Conservation (phyloP, 2,329 filamentous ascomycete species). For the Hirsutella thompsonii region DNA sequence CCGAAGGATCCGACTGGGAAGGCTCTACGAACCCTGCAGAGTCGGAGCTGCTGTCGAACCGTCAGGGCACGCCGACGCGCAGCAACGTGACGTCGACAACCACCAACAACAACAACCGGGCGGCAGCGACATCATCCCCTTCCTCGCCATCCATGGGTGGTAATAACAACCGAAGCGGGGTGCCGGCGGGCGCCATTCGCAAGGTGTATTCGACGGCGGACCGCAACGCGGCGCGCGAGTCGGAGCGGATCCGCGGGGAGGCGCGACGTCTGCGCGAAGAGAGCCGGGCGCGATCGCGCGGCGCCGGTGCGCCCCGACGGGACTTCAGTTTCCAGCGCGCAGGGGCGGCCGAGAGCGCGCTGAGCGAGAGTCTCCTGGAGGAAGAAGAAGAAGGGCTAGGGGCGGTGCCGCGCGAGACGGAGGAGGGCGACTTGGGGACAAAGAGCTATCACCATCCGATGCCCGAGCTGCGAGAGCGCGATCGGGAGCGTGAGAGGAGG, state of each 20-base stretch:
- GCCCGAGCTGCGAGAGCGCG: slow-evolving; percentile 32
- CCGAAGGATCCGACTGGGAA: slow-evolving; percentile 70
- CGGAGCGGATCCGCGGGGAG: slow-evolving; percentile 42
- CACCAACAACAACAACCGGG: too few species aligned
- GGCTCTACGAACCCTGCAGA: slow-evolving; percentile 56
- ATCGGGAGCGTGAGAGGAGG: slow-evolving; percentile 7
- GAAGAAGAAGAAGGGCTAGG: too few species aligned
- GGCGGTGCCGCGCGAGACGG: too few species aligned
- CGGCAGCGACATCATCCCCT: too few species aligned
- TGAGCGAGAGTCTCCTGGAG: slow-evolving; percentile 17
- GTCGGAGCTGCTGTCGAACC: slow-evolving; percentile 48
- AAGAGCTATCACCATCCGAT: slow-evolving; percentile 45
- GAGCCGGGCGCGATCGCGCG: too few species aligned
- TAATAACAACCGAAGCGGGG: slow-evolving; percentile 20
- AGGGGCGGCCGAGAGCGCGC: slow-evolving; percentile 17
- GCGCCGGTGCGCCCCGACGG: slow-evolving; percentile 23
- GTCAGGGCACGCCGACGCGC: slow-evolving; percentile 41
- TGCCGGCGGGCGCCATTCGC: slow-evolving; percentile 28
- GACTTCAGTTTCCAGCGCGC: slow-evolving; percentile 43
- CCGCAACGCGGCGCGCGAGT: slow-evolving; percentile 36
- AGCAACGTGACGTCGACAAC: neutral
- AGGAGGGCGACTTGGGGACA: slow-evolving; percentile 37
- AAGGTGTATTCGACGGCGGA: slow-evolving; percentile 51
- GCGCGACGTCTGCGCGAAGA: slow-evolving; percentile 42
- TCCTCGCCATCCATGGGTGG: too few species aligned